phyloP scores from a whole-genome alignment of 495 filamentous ascomycete genomes.

The Lophiostoma macrostomum region DNA sequence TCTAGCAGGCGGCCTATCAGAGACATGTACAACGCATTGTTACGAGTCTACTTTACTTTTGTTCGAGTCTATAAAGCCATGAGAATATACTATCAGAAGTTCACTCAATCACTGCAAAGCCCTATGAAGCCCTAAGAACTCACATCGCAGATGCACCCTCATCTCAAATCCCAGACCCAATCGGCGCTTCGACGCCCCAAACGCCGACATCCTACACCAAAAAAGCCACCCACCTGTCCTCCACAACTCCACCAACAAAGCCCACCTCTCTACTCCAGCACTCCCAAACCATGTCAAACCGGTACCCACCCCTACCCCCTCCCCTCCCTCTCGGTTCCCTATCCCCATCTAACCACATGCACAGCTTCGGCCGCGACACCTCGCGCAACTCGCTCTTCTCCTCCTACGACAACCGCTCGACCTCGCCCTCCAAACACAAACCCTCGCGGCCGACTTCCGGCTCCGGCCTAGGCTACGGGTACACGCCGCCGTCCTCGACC shows the following conservation, averaged over 20 bases:
- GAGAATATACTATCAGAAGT: too few species aligned
- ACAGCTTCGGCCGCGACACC: slow-evolving; percentile 25
- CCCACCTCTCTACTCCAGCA: background rate
- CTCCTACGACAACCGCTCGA: slow-evolving; percentile 55
- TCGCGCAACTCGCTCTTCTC: slow-evolving; percentile 80
- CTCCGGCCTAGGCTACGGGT: slow-evolving; percentile 51
- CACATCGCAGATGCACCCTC: too few species aligned
- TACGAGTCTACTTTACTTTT: too few species aligned
- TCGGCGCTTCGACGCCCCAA: too few species aligned
- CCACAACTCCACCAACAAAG: background rate
- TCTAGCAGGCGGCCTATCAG: too few species aligned
- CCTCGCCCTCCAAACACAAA: slow-evolving; percentile 29
- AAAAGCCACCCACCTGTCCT: too few species aligned
- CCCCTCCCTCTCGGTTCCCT: background rate
- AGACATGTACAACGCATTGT: too few species aligned
- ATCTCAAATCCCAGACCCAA: too few species aligned
- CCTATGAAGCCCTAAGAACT: too few species aligned
- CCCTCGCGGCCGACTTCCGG: slow-evolving; percentile 46
- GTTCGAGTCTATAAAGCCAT: too few species aligned
- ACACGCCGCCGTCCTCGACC: slow-evolving; percentile 49
- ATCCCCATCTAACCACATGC: background rate
- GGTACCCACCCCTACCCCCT: background rate
- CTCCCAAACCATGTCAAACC: background rate
- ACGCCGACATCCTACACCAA: too few species aligned
- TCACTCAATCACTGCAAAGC: too few species aligned